A percentile compares a stretch with the other conserved stretches of the same genome.
Conservation (phyloP, 306 rosid species). For the Hippophae rhamnoides region DNA sequence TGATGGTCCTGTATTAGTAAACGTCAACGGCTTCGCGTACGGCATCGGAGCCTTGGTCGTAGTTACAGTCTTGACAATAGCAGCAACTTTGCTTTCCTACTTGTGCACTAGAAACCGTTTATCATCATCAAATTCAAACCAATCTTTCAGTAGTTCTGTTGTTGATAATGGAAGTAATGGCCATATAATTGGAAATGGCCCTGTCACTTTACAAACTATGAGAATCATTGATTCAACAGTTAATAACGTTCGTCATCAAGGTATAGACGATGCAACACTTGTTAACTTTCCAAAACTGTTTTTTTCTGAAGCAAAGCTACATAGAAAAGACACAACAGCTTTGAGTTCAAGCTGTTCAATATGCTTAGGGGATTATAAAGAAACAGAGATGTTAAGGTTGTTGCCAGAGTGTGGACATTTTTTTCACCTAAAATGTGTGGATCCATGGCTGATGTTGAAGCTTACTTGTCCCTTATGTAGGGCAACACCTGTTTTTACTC, state of each 20-base stretch:
- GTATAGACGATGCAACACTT: slow-evolving; percentile 5
- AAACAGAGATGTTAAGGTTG: slow-evolving; percentile 10
- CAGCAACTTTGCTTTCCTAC: slow-evolving; percentile 13
- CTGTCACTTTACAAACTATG: too few relatives aligned
- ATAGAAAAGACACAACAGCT: background rate
- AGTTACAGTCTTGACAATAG: background rate
- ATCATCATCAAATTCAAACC: background rate
- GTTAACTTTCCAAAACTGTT: slow-evolving; percentile 11
- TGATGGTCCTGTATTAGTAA: background rate
- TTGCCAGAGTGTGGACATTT: slow-evolving; percentile 27
- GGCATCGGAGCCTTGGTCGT: slow-evolving; percentile 15
- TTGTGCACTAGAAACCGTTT: slow-evolving; percentile 4
- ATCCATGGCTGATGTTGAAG: slow-evolving; percentile 14
- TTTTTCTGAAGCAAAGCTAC: slow-evolving; percentile 13
- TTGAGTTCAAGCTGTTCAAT: slow-evolving; percentile 7
- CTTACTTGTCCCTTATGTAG: slow-evolving; percentile 19
- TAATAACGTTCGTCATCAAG: background rate
- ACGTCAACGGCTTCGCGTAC: slow-evolving; percentile 3
- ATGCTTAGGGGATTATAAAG: slow-evolving; percentile 20
- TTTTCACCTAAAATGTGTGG: slow-evolving; percentile 17
- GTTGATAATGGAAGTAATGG: too few relatives aligned
- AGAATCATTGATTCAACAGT: too few relatives aligned
- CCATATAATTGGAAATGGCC: too few relatives aligned
- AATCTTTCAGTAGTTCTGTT: background rate
- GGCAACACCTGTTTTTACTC: slow-evolving; percentile 10